phyloP scores from a whole-genome alignment of 129 eudicot genomes.

The Flaveria brownii region DNA sequence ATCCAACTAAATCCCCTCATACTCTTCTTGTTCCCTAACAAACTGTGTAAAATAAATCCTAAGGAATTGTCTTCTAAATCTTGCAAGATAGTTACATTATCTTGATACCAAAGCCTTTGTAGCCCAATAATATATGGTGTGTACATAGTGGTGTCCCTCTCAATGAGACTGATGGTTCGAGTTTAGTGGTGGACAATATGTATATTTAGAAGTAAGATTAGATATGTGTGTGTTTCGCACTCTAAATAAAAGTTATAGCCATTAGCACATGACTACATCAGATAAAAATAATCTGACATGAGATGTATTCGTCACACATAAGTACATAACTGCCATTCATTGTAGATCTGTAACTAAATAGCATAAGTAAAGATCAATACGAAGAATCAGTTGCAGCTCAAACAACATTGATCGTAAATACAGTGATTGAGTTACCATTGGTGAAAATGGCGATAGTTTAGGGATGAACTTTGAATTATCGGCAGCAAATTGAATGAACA shows the following conservation, averaged over 20 bases:
- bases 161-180: too few species aligned
- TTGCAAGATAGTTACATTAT: neutral
- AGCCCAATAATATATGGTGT: too few species aligned
- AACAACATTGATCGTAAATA: too few species aligned
- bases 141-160: too few species aligned
- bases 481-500: neutral
- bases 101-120: neutral
- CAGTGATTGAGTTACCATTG: neutral
- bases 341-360: neutral
- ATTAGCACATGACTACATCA: neutral
- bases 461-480: neutral
- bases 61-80: too few species aligned
- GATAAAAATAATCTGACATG: neutral
- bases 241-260: too few species aligned
- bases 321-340: too few species aligned
- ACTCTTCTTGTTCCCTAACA: neutral
- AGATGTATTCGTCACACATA: neutral
- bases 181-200: too few species aligned
- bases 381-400: neutral
- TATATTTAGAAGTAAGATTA: too few species aligned
- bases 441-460: neutral
- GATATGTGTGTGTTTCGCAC: too few species aligned
- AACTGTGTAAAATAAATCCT: neutral
- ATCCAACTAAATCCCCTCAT: too few species aligned
- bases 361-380: neutral